Evolutionary conservation across 2,329 filamentous ascomycete species (phyloP).

Genomic region (Penicillium digitatum): DNA sequence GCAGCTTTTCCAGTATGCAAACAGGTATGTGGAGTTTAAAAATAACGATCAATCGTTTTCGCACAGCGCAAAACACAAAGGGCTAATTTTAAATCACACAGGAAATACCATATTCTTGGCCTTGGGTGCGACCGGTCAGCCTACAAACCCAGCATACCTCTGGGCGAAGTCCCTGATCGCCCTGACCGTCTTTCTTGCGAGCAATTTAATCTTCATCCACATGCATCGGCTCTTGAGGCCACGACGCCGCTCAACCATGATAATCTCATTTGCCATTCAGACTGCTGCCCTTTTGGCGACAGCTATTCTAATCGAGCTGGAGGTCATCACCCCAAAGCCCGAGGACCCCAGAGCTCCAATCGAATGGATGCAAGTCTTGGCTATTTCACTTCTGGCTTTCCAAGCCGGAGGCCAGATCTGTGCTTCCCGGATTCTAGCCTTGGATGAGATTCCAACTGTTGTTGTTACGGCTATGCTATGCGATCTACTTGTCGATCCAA

Average conservation of each 20-base stretch:
- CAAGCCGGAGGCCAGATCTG: constrained; percentile 42
- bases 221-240: constrained; percentile 31
- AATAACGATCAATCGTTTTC: too few relatives aligned
- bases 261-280: constrained; percentile 41
- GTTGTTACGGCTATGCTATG: constrained; percentile 42
- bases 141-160: constrained; percentile 37
- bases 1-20: constrained; percentile 44
- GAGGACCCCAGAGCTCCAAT: constrained; percentile 31
- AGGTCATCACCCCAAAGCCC: constrained; percentile 30
- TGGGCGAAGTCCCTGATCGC: constrained; percentile 45
- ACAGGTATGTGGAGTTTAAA: constrained; percentile 31
- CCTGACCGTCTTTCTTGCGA: constrained; percentile 37
- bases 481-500: constrained; percentile 38
- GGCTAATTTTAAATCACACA: constrained; percentile 12
- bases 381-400: constrained; percentile 40
- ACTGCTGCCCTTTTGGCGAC: constrained; percentile 34
- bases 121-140: constrained; percentile 41
- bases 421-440: constrained; percentile 34
- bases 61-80: background rate
- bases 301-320: constrained; percentile 34
- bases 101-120: constrained; percentile 46
- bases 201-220: constrained; percentile 41
- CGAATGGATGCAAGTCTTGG: constrained; percentile 37
- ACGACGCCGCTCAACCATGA: constrained; percentile 38
- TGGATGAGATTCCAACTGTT: constrained; percentile 42